Percentiles rank a stretch among this genome's conserved stretches.
Evolutionary conservation across 106 monocot genomes (phyloP).

Genomic region (Dioscorea alata): DNA sequence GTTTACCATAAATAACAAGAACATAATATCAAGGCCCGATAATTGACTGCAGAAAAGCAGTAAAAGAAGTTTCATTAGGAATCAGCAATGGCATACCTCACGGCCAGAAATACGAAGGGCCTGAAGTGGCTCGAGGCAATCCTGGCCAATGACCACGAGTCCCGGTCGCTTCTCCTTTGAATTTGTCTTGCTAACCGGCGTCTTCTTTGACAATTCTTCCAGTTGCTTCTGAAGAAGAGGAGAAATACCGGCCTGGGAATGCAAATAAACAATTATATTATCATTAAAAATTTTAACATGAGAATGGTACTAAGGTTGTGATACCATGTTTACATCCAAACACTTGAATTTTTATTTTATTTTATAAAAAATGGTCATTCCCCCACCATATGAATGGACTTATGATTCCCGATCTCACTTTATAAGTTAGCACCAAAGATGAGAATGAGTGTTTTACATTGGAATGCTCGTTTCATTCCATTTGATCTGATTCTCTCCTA

Average conservation of each 20-base stretch:
- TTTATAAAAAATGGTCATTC: too few relatives aligned
- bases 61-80: neutral
- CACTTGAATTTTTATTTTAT: too few relatives aligned
- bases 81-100: slow-evolving; percentile 41
- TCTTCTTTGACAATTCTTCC: slow-evolving; percentile 53
- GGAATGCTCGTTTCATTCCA: too few relatives aligned
- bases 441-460: too few relatives aligned
- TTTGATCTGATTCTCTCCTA: too few relatives aligned
- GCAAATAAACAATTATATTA: neutral
- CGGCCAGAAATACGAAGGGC: slow-evolving; percentile 77
- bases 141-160: slow-evolving; percentile 80
- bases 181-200: slow-evolving; percentile 7
- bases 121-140: slow-evolving; percentile 80
- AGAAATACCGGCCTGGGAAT: slow-evolving; percentile 67
- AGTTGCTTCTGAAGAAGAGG: slow-evolving; percentile 73
- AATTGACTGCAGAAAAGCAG: too few relatives aligned
- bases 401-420: too few relatives aligned
- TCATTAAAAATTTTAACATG: neutral
- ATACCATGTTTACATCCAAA: neutral
- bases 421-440: too few relatives aligned
- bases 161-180: slow-evolving; percentile 26
- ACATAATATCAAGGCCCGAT: neutral
- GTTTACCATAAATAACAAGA: neutral
- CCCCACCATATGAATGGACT: too few relatives aligned
- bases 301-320: neutral